Percentiles rank a stretch among this genome's conserved stretches.
Evolutionary conservation across 768 basidiomycete genomes (phyloP).

Genomic region (Mycena indigotica): DNA sequence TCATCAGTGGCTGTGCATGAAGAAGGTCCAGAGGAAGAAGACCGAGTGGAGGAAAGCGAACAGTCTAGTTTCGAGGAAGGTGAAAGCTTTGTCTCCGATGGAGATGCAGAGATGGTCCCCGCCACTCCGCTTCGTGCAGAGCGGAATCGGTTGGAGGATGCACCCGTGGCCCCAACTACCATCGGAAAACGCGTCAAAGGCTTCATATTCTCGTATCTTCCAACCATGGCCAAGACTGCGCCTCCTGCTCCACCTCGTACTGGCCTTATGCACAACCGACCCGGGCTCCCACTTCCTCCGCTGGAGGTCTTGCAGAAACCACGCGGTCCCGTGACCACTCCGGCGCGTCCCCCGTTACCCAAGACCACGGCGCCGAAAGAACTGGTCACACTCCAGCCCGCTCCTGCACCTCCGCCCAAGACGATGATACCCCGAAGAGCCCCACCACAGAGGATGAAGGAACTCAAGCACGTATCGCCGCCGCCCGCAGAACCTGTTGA

Average conservation of each 20-base stretch:
- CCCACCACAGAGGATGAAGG: slow-evolving; percentile 51
- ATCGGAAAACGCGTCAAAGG: slow-evolving; percentile 57
- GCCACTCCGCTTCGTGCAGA: slow-evolving; percentile 21
- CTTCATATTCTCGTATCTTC: slow-evolving; percentile 64
- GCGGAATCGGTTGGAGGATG: too few species aligned
- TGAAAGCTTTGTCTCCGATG: slow-evolving; percentile 26
- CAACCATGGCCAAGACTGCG: slow-evolving; percentile 45
- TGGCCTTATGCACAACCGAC: slow-evolving; percentile 27
- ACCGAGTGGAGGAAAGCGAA: slow-evolving; percentile 1
- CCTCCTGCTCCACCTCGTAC: slow-evolving; percentile 25
- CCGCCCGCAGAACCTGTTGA: slow-evolving; percentile 30
- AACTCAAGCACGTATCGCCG: slow-evolving; percentile 51
- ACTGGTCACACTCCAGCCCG: slow-evolving; percentile 60
- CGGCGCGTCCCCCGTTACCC: slow-evolving; percentile 51
- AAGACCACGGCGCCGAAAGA: slow-evolving; percentile 61
- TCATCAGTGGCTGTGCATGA: background rate
- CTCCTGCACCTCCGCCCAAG: slow-evolving; percentile 36
- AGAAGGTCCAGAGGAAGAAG: slow-evolving; percentile 2
- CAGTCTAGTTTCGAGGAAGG: slow-evolving; percentile 5
- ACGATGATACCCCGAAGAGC: slow-evolving; percentile 46
- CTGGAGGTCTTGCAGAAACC: slow-evolving; percentile 49
- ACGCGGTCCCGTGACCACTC: slow-evolving; percentile 62
- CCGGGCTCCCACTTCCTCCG: slow-evolving; percentile 59
- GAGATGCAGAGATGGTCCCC: slow-evolving; percentile 19
- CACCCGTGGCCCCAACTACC: slow-evolving; percentile 24